Base-by-base conservation (phyloP, 768 basidiomycete species). In the Podaxis sp. region DNA sequence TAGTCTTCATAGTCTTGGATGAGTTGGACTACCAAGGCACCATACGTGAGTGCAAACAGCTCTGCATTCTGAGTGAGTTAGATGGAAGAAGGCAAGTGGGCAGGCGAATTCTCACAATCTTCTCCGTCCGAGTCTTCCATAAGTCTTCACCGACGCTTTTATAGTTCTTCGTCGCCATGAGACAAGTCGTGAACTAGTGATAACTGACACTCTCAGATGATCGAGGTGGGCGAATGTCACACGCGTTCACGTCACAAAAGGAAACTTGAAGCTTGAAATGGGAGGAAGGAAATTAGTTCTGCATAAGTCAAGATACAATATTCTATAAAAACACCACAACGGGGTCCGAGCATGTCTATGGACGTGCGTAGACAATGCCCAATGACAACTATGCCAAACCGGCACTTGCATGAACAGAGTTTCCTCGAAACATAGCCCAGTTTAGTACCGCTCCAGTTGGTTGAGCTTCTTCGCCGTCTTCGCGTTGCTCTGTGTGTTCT, bases 1-100 rank as follows among this genome's bases (percentile, higher is more conserved):
- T 97, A 98, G 79, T 99, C 96, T 71, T 99, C 97, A 70, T 98
- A 98, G 75, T 99, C 97, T 72, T 98, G 97, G 65, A 98, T 95
- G 64, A 99, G 85, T 77, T 99, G 97, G 37, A 98, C 94, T 53
- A 99, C 97, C 55, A 98, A 86, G 24, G 96, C 96, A 56, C 97
- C 97, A 67, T 99, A 99, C 22, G 96, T 98, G 61, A 98, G 76
- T 2, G 96, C 90, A 76, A 99, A 98, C 27, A 99, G 84, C 75
- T 99, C 97, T 72, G 95, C 93, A 75, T 97, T 98, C 96, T 98
- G 74, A 43, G 66, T 57, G 66, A 67, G 59, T 72, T 57, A 70
- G 73, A 65, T 38, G 46, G 51, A 61, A 63, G 58, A 55, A 49
- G 24, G 29, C 6, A 33, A 47, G 40, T 55, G 55, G 38, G 19